These are phyloP conservation scores for Eimeria necatrix DNA, from an alignment of 169 alveolate species.

Conservation along the genomic window DNA sequence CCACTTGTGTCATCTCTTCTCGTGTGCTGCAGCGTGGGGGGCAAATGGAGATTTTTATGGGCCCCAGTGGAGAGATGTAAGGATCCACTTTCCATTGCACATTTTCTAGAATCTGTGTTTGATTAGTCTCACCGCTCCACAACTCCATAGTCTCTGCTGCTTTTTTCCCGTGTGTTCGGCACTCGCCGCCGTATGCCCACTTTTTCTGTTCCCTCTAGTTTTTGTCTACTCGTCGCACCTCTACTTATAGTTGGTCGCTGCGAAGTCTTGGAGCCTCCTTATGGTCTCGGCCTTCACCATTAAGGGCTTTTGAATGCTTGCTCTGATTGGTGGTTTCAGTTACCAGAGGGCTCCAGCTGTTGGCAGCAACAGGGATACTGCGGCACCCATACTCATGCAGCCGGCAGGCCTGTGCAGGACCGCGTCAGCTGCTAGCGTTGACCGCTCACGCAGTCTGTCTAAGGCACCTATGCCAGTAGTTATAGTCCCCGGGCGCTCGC, in stretches of 20 bases:
- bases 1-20: not conserved
- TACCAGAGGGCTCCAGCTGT: not conserved
- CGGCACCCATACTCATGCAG: slow-evolving; percentile 9
- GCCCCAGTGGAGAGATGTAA: slow-evolving; percentile 40
- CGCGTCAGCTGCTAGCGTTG: not conserved
- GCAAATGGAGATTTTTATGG: not conserved
- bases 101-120: too few species aligned
- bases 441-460: not conserved
- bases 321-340: not conserved
- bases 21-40: slow-evolving; percentile 65
- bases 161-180: too few species aligned
- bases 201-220: too few species aligned
- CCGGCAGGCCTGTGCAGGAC: slow-evolving; percentile 2
- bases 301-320: too few species aligned
- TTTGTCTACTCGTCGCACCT: not conserved
- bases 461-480: slow-evolving; percentile 28
- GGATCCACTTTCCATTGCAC: not conserved
- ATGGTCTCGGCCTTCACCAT: too few species aligned
- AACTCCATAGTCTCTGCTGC: too few species aligned
- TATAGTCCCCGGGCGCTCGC: slow-evolving; percentile 50
- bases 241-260: not conserved
- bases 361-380: slow-evolving; percentile 4
- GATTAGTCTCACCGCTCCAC: too few species aligned
- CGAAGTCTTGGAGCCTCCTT: not conserved
- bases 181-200: too few species aligned